Base-by-base conservation (phyloP, 2,329 filamentous ascomycete genomes). In the Fusarium siculi region DNA sequence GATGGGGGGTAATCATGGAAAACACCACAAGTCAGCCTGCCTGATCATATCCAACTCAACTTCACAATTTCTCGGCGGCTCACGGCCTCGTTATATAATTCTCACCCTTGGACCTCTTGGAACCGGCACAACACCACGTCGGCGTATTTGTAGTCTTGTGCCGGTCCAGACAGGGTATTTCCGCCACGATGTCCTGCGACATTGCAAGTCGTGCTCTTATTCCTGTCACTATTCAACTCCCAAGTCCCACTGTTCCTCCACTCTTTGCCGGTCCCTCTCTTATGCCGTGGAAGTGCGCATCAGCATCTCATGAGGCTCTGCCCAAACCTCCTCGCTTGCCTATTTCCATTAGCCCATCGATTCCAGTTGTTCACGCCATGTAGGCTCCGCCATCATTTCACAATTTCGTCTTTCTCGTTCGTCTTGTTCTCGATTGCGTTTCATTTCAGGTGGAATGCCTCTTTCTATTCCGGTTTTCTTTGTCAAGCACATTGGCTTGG, bases 381-480 rank as follows among this genome's bases (percentile, higher is more conserved):
- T 23, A 63, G 58, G 56, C 52, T 57, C 72, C 73, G 66, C 65
- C 59, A 68, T 74, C 60, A 65, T 58, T 59, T 69, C 58, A 69
- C 58, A 56, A 43, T 60, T 34, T 61, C 46, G 47, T 63, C 52
- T 62, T 32, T 62, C 40, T 40, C 36, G 55, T 43, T 37, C 43
- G 28, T 67, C 63, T 68, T 39, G 30, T 43, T 70, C 39, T 52
- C 47, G 59, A 54, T 57, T 36, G 53, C 18, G n/a, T 72, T 65
- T 70, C 58, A 66, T 64, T 66, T 40, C 55, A 66, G 66, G 66
- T 75, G 74, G 67, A 75, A 77, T 58, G 39, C 60, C 43, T 56
- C 43, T 75, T 65, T 78, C 68, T 78, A 78, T 77, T 79, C 74
- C 76, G 70, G 72, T 74, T 67, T 39, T 70, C 73, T 74, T 74